A percentile compares a stretch with the other conserved stretches of the same genome.
These are phyloP conservation scores for Penicillium sp. DNA, from an alignment of 2,329 filamentous ascomycete species.

Conservation along the genomic window DNA sequence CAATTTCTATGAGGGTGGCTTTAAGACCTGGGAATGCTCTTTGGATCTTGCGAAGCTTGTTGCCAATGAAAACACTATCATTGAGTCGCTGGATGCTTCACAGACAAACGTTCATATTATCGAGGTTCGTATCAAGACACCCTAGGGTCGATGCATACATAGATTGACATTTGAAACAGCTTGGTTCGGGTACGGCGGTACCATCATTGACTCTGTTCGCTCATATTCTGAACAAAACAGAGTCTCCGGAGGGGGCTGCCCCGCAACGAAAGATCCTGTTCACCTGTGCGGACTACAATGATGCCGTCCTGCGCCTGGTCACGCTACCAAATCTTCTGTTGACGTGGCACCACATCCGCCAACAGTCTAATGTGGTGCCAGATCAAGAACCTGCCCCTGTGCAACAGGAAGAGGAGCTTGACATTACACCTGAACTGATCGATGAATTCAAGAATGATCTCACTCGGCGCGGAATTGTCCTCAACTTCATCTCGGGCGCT, in stretches of 20 bases:
- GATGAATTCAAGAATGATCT: conserved; percentile 48
- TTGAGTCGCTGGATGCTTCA: conserved; percentile 8
- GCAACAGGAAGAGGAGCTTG: conserved; percentile 42
- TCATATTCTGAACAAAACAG: conserved; percentile 44
- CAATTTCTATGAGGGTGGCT: conserved; percentile 65
- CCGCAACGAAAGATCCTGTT: conserved; percentile 45
- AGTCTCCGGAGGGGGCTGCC: conserved; percentile 1
- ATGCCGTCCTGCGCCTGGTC: conserved; percentile 58
- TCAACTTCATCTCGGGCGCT: conserved; percentile 60
- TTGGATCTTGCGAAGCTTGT: conserved; percentile 55
- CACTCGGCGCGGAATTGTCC: conserved; percentile 40
- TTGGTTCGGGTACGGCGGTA: conserved; percentile 64
- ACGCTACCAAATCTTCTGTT: conserved; percentile 62
- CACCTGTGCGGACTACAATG: conserved; percentile 63
- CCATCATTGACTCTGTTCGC: conserved; percentile 58
- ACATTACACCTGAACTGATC: conserved; percentile 51
- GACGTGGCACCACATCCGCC: conserved; percentile 47
- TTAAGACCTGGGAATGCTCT: conserved; percentile 69
- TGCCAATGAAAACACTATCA: conserved; percentile 16
- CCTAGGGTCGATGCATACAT: not conserved
- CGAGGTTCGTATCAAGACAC: conserved; percentile 29
- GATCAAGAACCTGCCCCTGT: conserved; percentile 7
- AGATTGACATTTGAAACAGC: conserved; percentile 31
- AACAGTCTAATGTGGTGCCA: conserved; percentile 1
- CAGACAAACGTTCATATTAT: conserved; percentile 41